Base-by-base conservation (phyloP, 2,329 filamentous ascomycete species). In the Verticillium dahliae region DNA sequence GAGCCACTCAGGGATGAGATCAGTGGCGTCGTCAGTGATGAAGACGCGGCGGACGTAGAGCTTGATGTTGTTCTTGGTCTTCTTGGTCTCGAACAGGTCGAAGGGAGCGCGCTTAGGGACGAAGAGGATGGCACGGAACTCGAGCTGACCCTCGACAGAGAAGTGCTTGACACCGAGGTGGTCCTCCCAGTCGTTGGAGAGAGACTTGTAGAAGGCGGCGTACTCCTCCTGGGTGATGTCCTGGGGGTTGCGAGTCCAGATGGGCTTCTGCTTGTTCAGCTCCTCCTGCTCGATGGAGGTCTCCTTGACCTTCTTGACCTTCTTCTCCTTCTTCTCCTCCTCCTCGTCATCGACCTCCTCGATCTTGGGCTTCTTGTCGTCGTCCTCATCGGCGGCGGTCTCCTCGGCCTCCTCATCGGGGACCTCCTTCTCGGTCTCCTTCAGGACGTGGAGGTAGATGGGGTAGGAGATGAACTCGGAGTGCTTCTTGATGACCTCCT, bases 51-150 rank as follows among this genome's bases (percentile, higher is more conserved):
- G 94, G 75, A 99, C 95, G 83, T 99, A 99, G 73, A 99, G 90
- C 90, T 99, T 99, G 88, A 99, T 98, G 90, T 99, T 99, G 91
- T 98, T 99, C 92, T 99, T 99, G 77, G 94, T 97, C 90, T 97
- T 97, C 92, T 99, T 99, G 78, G 94, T 97, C 90, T 99, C 95
- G 79, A 99, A 99, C 66, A 99, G 91, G 76, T 99, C 95, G 80
- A 99, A 99, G 73, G 95, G 95, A 80, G 95, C 95, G 74, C 95
- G 94, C 91, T 99, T 98, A 78, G 95, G 95, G 61, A 99, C 94
- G 85, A 96, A 99, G 77, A 99, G 92, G 80, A 99, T 97, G 69
- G 95, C 95, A 69, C 94, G 94, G 92, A 99, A 99, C 84, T 99
- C 95, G 70, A 99, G 93, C 85, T 98, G 95, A 89, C 95, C 95